phyloP scores from a whole-genome alignment of 2,329 filamentous ascomycete species.

The Trichoderma citrinoviride region DNA sequence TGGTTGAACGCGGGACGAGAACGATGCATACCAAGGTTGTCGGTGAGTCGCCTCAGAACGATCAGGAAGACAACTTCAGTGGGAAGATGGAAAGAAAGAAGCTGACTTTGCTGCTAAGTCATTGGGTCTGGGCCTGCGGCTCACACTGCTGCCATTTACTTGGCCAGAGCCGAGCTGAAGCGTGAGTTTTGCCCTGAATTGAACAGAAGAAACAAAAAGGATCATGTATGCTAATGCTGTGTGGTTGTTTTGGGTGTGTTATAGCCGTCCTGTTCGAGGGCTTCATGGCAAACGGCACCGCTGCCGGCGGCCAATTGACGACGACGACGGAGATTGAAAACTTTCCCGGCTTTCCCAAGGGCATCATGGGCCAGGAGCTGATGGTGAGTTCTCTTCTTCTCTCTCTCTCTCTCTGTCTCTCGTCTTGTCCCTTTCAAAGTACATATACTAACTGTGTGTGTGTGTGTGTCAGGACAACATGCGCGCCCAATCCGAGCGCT shows the following conservation, averaged over 20 bases:
- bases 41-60: no score
- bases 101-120: conserved; percentile 44
- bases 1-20: conserved; percentile 41
- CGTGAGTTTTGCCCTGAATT: conserved; percentile 49
- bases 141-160: conserved; percentile 96
- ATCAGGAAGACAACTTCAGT: neutral
- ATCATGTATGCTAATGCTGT: neutral
- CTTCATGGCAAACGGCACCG: conserved; percentile 95
- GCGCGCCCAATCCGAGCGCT: conserved; percentile 84
- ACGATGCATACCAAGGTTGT: conserved; percentile 94
- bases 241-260: accelerated
- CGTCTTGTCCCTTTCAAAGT: neutral
- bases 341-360: conserved; percentile 90
- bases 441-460: neutral
- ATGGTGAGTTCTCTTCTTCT: conserved; percentile 58
- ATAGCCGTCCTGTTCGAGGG: conserved; percentile 90
- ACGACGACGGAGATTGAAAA: conserved; percentile 99
- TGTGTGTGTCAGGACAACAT: conserved; percentile 67
- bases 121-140: conserved; percentile 95
- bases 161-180: conserved; percentile 89
- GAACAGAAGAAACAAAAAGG: neutral
- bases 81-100: no score
- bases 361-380: conserved; percentile 80
- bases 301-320: conserved; percentile 92
- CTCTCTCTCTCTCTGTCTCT: neutral